phyloP scores from a whole-genome alignment of 495 filamentous ascomycete genomes.

The Penicillium verhagenii region DNA sequence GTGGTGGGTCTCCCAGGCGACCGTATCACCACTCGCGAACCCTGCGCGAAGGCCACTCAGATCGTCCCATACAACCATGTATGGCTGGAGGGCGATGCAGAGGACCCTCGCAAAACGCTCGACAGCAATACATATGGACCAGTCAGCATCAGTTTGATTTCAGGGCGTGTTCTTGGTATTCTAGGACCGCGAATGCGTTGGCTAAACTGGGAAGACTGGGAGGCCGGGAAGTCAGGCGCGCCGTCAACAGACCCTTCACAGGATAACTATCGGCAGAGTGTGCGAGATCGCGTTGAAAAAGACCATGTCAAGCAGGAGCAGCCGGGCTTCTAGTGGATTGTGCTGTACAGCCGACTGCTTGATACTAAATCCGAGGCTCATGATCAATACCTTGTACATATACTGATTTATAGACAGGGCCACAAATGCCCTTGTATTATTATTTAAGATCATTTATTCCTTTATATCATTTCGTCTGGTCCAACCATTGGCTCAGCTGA shows the following conservation, averaged over 20 bases:
- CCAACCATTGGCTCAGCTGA: not conserved
- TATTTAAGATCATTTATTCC: not conserved
- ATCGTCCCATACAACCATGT: conserved; percentile 69
- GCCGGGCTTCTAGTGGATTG: conserved; percentile 16
- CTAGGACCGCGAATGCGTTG: conserved; percentile 57
- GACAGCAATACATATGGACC: conserved; percentile 81
- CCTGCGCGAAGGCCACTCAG: conserved; percentile 56
- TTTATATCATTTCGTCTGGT: not conserved
- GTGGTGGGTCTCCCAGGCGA: conserved; percentile 71
- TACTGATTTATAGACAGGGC: not conserved
- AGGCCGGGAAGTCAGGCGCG: conserved; percentile 26
- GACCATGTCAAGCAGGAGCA: conserved; percentile 39
- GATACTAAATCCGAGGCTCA: not conserved
- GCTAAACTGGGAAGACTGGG: conserved; percentile 45
- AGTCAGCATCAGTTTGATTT: conserved; percentile 57
- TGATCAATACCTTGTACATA: not conserved
- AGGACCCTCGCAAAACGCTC: conserved; percentile 51
- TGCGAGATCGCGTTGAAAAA: conserved; percentile 41
- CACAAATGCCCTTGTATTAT: not conserved
- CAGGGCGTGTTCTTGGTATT: conserved; percentile 61
- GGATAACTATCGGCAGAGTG: conserved; percentile 40
- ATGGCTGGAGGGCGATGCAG: conserved; percentile 75
- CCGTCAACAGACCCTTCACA: conserved; percentile 13
- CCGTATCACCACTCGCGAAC: conserved; percentile 57
- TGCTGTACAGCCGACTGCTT: not conserved